Conservation (phyloP, 2,329 filamentous ascomycete genomes). For the Microcera coccophila region DNA sequence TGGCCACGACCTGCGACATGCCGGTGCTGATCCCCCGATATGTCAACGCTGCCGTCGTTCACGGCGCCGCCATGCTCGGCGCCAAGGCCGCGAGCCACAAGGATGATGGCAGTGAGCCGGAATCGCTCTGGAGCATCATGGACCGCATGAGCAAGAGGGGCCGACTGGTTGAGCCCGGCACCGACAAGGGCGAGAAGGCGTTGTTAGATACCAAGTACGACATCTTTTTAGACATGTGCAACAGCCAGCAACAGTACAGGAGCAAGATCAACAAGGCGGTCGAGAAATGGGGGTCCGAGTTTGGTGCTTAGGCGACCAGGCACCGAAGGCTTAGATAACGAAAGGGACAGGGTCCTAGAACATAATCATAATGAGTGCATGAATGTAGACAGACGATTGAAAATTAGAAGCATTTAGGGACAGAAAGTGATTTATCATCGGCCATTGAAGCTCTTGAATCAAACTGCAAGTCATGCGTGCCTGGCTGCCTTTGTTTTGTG, state of each 20-base stretch:
- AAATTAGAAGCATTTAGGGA: no score
- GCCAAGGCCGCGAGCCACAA: constrained; percentile 89
- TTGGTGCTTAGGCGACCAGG: constrained; percentile 23
- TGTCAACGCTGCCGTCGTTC: constrained; percentile 90
- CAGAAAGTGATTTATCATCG: not conserved
- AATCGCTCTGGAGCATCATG: constrained; percentile 95
- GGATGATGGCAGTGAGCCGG: constrained; percentile 64
- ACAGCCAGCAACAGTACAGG: constrained; percentile 78
- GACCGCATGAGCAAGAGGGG: constrained; percentile 94
- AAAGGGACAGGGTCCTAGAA: constrained; percentile 1
- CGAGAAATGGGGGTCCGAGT: constrained; percentile 33
- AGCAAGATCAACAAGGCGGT: constrained; percentile 67
- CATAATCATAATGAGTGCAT: constrained; percentile 15
- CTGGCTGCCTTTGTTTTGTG: constrained; percentile 2
- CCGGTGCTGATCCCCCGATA: constrained; percentile 92
- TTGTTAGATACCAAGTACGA: constrained; percentile 86
- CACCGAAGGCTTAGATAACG: not conserved
- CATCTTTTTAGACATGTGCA: constrained; percentile 91
- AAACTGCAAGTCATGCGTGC: not conserved
- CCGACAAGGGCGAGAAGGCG: constrained; percentile 68
- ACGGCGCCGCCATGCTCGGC: constrained; percentile 97
- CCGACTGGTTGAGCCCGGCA: constrained; percentile 72
- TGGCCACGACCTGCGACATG: constrained; percentile 87
- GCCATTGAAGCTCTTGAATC: not conserved
- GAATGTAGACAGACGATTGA: constrained; percentile 1